phyloP scores from a whole-genome alignment of 306 rosid genomes.

The Hippophae tibetana region DNA sequence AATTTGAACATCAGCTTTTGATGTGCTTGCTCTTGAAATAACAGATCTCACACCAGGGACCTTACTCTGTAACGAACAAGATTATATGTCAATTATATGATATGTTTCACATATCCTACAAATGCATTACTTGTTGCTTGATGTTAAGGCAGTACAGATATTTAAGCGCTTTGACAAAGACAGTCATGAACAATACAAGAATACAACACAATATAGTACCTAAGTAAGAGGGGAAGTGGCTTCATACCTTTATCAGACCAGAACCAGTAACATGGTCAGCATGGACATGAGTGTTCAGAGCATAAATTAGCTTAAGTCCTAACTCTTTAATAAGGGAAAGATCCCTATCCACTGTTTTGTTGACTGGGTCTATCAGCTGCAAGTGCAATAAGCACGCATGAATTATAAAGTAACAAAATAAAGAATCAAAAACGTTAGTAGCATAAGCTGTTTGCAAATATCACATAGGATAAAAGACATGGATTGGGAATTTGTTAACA shows the following conservation, averaged over 20 bases:
- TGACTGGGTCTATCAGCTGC: conserved; percentile 96
- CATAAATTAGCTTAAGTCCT: conserved; percentile 67
- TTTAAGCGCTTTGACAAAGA: no score
- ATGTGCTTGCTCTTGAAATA: conserved; percentile 77
- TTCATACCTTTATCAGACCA: conserved; percentile 67
- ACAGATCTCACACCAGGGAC: conserved; percentile 65
- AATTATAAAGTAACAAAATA: neutral
- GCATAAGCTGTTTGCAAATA: neutral
- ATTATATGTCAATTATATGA: neutral
- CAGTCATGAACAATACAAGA: no score
- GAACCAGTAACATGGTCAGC: conserved; percentile 95
- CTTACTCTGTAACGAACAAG: conserved; percentile 40
- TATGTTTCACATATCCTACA: no score
- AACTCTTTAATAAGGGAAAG: conserved; percentile 48
- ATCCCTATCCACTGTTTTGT: conserved; percentile 79
- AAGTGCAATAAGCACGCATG: neutral
- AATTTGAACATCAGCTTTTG: conserved; percentile 58
- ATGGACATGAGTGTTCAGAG: conserved; percentile 90
- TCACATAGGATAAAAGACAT: no score
- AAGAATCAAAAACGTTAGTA: neutral
- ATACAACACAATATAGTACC: no score
- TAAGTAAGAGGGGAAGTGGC: neutral
- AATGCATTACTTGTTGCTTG: no score
- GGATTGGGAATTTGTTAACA: no score
- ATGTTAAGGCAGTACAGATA: no score